A percentile compares a stretch with the other conserved stretches of the same genome.
These are phyloP conservation scores for Amaranthus cruentus DNA, from an alignment of 148 eudicot genomes.

Conservation along the genomic window DNA sequence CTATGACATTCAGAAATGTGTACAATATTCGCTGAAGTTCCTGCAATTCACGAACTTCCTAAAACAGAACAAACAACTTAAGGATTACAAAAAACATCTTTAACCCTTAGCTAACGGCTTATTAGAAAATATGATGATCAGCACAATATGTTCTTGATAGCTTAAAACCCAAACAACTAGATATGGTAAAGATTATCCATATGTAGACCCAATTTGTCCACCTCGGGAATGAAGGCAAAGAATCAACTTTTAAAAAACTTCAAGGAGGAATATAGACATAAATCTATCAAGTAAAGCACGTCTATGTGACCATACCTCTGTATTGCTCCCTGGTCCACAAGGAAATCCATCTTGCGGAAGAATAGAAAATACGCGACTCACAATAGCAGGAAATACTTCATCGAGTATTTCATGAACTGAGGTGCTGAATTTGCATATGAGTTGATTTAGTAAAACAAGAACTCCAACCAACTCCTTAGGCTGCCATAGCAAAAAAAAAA, in stretches of 20 bases:
- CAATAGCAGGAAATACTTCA: constrained; percentile 81
- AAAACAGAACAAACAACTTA: constrained; percentile 10
- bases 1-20: constrained; percentile 80
- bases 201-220: background rate
- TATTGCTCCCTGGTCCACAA: constrained; percentile 80
- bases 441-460: constrained; percentile 83
- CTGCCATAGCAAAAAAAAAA: constrained; percentile 38
- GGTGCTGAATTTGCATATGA: constrained; percentile 77
- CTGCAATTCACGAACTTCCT: constrained; percentile 90
- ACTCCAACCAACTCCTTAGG: constrained; percentile 82
- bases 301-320: constrained; percentile 54
- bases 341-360: constrained; percentile 64
- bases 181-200: background rate
- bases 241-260: background rate
- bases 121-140: background rate
- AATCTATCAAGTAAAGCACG: background rate
- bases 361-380: constrained; percentile 54
- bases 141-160: background rate
- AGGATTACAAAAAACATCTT: background rate
- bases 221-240: background rate
- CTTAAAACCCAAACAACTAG: background rate
- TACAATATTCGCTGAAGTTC: constrained; percentile 83
- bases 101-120: background rate
- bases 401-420: constrained; percentile 62
- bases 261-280: background rate